phyloP scores from a whole-genome alignment of 1,284 basidiomycete species.

The Mycosarcoma maydis region DNA sequence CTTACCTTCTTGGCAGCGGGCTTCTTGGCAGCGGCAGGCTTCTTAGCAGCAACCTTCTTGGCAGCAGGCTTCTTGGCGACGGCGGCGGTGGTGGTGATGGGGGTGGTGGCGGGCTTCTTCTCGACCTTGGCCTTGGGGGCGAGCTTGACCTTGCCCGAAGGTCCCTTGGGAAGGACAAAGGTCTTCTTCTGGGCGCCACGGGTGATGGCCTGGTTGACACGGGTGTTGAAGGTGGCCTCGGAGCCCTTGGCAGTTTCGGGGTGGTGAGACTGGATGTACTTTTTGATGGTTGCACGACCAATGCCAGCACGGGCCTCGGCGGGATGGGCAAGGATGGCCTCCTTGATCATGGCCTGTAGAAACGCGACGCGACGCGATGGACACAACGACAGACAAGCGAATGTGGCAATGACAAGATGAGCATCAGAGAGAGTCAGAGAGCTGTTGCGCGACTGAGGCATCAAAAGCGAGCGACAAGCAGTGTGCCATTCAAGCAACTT shows the following conservation, averaged over 20 bases:
- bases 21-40: constrained; percentile 57
- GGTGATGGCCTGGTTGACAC: constrained; percentile 82
- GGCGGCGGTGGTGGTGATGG: too few relatives aligned
- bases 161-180: constrained; percentile 86
- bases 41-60: constrained; percentile 70
- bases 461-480: constrained; percentile 1
- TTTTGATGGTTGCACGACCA: constrained; percentile 91
- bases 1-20: constrained; percentile 58
- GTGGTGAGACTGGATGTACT: constrained; percentile 71
- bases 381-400: constrained; percentile 6
- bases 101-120: constrained; percentile 68
- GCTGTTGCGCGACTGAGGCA: constrained; percentile 9
- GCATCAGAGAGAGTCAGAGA: constrained; percentile 8
- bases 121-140: constrained; percentile 72
- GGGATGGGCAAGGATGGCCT: constrained; percentile 79
- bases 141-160: constrained; percentile 80
- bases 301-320: constrained; percentile 85
- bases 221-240: constrained; percentile 76
- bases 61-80: constrained; percentile 65
- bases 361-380: constrained; percentile 32
- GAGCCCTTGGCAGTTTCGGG: constrained; percentile 52
- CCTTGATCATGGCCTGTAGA: constrained; percentile 68
- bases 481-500: too few relatives aligned
- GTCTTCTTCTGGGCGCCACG: constrained; percentile 80
- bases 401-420: neutral